Evolutionary conservation across 768 basidiomycete genomes (phyloP).

Genomic region (Phlegmacium glaucopus): DNA sequence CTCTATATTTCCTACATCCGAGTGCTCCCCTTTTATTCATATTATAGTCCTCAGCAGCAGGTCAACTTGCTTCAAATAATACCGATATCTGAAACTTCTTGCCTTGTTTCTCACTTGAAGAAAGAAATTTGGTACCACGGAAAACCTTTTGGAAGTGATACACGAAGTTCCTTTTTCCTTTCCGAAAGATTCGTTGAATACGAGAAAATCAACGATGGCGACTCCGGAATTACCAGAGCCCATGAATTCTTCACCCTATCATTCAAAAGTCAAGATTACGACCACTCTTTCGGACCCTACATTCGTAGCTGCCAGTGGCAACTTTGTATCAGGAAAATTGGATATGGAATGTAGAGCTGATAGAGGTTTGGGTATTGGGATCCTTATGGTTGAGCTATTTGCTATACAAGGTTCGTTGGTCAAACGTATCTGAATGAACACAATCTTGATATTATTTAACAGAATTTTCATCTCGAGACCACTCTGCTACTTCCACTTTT

Average conservation of each 20-base stretch:
- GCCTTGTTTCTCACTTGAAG: too few species aligned
- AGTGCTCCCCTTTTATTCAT: too few species aligned
- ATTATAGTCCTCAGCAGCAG: too few species aligned
- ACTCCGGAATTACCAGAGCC: conserved; percentile 37
- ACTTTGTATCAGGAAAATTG: conserved; percentile 68
- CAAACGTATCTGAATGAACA: neutral
- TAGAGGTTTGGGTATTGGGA: conserved; percentile 65
- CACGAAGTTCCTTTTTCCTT: too few species aligned
- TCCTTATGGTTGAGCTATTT: conserved; percentile 76
- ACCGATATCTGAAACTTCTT: too few species aligned
- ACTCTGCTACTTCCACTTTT: conserved; percentile 78
- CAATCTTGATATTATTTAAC: conserved; percentile 9
- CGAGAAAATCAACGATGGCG: too few species aligned
- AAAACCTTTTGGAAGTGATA: too few species aligned
- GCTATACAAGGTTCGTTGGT: conserved; percentile 60
- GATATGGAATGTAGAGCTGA: conserved; percentile 79
- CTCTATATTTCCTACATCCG: too few species aligned
- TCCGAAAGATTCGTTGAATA: too few species aligned
- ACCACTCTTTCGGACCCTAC: conserved; percentile 54
- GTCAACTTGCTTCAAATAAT: too few species aligned
- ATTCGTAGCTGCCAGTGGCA: conserved; percentile 70
- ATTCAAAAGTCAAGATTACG: conserved; percentile 74
- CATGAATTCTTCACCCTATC: conserved; percentile 80
- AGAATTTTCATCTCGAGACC: conserved; percentile 78
- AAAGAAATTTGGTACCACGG: too few species aligned